A percentile compares a stretch with the other conserved stretches of the same genome.
Evolutionary conservation across 2,329 filamentous ascomycete species (phyloP).

Genomic region (Colletotrichum endophyticum): DNA sequence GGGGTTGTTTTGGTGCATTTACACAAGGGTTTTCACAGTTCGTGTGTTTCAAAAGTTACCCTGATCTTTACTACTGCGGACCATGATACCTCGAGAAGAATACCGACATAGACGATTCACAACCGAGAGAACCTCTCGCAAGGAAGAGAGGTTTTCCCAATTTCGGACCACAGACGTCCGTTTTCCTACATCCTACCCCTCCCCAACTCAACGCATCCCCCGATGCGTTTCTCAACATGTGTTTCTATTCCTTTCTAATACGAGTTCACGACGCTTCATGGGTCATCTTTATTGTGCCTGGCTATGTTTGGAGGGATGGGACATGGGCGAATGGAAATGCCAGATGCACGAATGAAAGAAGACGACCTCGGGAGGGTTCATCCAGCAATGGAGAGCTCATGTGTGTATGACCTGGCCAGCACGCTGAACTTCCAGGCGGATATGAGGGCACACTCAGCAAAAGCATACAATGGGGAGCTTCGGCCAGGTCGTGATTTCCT

Average conservation of each 20-base stretch:
- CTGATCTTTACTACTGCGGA: slow-evolving; percentile 40
- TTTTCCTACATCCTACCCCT: slow-evolving; percentile 34
- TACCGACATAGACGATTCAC: slow-evolving; percentile 47
- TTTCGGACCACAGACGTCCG: slow-evolving; percentile 31
- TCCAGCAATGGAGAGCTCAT: slow-evolving; percentile 14
- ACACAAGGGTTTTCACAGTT: slow-evolving; percentile 48
- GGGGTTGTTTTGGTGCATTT: slow-evolving; percentile 53
- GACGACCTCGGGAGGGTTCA: slow-evolving; percentile 1
- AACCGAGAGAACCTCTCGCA: slow-evolving; percentile 36
- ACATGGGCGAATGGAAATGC: background rate
- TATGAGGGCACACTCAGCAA: background rate
- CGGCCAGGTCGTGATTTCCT: slow-evolving; percentile 15
- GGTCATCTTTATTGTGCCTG: slow-evolving; percentile 13
- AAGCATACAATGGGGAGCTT: slow-evolving; percentile 15
- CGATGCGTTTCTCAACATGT: slow-evolving; percentile 6
- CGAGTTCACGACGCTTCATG: slow-evolving; percentile 20
- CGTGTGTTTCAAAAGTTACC: slow-evolving; percentile 53
- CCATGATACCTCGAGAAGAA: slow-evolving; percentile 53
- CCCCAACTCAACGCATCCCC: background rate
- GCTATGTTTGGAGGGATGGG: background rate
- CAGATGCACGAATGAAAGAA: slow-evolving; percentile 11
- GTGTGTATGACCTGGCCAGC: background rate
- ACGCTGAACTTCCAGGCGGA: slow-evolving; percentile 7
- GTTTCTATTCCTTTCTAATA: slow-evolving; percentile 21
- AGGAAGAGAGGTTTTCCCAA: slow-evolving; percentile 29